Evolutionary conservation across 768 basidiomycete genomes (phyloP).

Genomic region (Termitomyces sp.): DNA sequence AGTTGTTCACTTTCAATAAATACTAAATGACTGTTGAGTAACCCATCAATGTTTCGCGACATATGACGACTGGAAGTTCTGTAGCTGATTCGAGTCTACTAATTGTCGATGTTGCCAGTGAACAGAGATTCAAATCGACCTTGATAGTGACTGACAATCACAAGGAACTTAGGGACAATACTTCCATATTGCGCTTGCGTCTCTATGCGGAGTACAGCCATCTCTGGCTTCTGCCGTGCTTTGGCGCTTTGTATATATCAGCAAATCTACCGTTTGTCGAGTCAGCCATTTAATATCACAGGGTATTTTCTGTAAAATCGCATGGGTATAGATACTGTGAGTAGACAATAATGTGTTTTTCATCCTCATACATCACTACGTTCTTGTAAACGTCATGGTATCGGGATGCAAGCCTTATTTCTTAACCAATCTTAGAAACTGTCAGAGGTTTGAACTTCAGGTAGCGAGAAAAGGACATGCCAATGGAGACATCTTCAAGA

Average conservation of each 20-base stretch:
- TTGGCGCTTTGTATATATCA: no score
- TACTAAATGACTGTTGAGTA: no score
- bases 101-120: no score
- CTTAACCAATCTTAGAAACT: slow-evolving; percentile 35
- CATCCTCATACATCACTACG: no score
- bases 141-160: no score
- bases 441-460: slow-evolving; percentile 10
- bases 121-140: no score
- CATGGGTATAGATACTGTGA: neutral
- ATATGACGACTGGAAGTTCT: no score
- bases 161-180: neutral
- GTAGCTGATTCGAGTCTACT: no score
- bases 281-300: no score
- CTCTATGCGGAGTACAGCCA: no score
- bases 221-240: neutral
- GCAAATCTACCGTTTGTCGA: neutral
- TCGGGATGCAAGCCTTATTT: slow-evolving; percentile 30
- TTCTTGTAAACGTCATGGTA: slow-evolving; percentile 8
- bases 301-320: neutral
- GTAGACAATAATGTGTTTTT: neutral
- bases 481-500: slow-evolving; percentile 64
- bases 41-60: no score
- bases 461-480: slow-evolving; percentile 18
- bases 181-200: neutral
- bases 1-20: no score